These are phyloP conservation scores for Ogataea minuta DNA, from an alignment of 805 yeast species.

Conservation along the genomic window DNA sequence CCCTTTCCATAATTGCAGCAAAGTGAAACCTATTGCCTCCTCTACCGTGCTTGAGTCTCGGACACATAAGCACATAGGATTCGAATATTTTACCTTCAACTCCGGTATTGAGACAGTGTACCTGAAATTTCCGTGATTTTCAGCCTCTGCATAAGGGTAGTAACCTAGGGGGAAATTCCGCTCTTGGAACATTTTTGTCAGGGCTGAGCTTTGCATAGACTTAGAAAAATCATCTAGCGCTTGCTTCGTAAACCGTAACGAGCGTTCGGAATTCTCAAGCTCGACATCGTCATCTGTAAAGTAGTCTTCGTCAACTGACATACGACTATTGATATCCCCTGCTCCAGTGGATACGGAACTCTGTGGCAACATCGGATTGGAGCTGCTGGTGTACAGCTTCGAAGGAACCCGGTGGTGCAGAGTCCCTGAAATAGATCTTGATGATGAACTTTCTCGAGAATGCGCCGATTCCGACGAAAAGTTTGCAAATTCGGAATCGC, in stretches of 20 bases:
- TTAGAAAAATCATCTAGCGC: background rate
- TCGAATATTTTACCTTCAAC: constrained; percentile 8
- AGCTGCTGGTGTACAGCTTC: no score
- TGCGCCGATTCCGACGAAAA: constrained; percentile 26
- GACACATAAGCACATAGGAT: constrained; percentile 26
- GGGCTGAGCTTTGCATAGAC: constrained; percentile 29
- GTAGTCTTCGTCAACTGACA: no score
- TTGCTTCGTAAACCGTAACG: background rate
- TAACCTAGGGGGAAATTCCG: constrained; percentile 44
- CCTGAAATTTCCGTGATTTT: constrained; percentile 4
- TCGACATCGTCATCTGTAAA: no score
- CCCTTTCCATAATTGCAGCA: background rate
- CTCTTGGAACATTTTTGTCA: constrained; percentile 45
- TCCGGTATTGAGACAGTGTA: constrained; percentile 23
- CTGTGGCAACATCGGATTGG: no score
- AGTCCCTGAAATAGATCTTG: background rate
- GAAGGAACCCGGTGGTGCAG: background rate
- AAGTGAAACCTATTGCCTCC: constrained; percentile 53
- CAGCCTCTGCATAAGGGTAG: constrained; percentile 27
- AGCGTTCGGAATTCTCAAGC: no score
- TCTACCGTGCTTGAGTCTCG: constrained; percentile 43
- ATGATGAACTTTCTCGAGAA: constrained; percentile 11
- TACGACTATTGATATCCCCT: no score
- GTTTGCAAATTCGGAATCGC: constrained; percentile 31
- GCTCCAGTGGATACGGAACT: no score